Conservation (phyloP, 306 rosid genomes). For the Betula pendula region DNA sequence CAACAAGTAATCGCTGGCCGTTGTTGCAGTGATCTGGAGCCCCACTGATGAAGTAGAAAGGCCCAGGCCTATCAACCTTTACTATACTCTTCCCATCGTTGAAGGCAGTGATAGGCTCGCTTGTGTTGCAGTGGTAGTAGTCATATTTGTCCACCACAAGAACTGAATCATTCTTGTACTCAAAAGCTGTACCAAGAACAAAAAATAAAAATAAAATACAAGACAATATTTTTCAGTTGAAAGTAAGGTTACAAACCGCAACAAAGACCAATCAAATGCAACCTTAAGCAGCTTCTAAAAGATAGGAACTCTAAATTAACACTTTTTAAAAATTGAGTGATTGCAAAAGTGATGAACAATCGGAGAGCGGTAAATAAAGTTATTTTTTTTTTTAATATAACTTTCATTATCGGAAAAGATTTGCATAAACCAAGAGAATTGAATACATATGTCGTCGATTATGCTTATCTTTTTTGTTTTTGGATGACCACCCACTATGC, state of each 20-base stretch:
- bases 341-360: too few species aligned
- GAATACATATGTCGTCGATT: too few species aligned
- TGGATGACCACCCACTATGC: neutral
- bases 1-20: constrained; percentile 69
- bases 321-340: too few species aligned
- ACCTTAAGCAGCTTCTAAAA: too few species aligned
- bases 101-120: constrained; percentile 54
- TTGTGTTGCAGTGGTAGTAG: constrained; percentile 65
- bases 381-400: too few species aligned
- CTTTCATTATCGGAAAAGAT: too few species aligned
- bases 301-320: too few species aligned
- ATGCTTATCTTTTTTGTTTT: neutral
- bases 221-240: too few species aligned
- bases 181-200: constrained; percentile 54
- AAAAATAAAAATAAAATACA: too few species aligned
- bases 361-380: too few species aligned
- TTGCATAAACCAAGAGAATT: neutral
- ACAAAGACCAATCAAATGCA: too few species aligned
- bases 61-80: constrained; percentile 63
- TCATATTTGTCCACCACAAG: constrained; percentile 65
- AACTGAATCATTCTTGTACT: constrained; percentile 77
- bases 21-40: constrained; percentile 53
- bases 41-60: constrained; percentile 84
- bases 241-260: too few species aligned
- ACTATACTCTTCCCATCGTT: constrained; percentile 62